Percentiles rank a stretch among this genome's conserved stretches.
Evolutionary conservation across 2,329 filamentous ascomycete species (phyloP).

Genomic region (Cercospora sp.): DNA sequence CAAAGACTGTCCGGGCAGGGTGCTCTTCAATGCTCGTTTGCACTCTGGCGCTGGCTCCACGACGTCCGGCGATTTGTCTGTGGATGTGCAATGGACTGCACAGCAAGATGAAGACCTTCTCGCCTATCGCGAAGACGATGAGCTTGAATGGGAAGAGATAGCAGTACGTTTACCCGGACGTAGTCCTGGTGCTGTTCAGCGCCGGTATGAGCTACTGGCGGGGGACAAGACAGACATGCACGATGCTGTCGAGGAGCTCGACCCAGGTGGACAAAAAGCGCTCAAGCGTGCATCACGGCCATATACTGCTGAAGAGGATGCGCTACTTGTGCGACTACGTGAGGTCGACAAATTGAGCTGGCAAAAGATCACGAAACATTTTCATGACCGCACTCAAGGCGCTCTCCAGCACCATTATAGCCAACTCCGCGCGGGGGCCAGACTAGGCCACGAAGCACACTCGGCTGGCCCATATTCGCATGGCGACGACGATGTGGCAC

Average conservation of each 20-base stretch:
- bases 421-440: background rate
- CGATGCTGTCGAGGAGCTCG: background rate
- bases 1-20: conserved; percentile 37
- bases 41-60: background rate
- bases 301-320: conserved; percentile 15
- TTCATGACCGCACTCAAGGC: background rate
- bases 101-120: conserved; percentile 42
- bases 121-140: conserved; percentile 33
- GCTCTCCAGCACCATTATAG: conserved; percentile 6
- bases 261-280: background rate
- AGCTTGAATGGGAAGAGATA: conserved; percentile 34
- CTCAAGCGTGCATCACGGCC: background rate
- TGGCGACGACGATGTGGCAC: background rate
- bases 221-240: background rate
- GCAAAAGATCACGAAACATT: conserved; percentile 10
- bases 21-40: conserved; percentile 22
- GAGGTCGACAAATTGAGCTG: conserved; percentile 18
- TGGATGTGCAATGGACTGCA: conserved; percentile 31
- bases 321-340: conserved; percentile 17
- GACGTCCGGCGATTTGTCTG: background rate
- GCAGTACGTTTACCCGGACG: conserved; percentile 21
- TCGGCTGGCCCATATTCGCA: background rate
- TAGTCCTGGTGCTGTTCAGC: conserved; percentile 21
- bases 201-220: conserved; percentile 26
- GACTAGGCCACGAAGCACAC: background rate